These are phyloP conservation scores for Flagelloscypha sp. DNA, from an alignment of 768 basidiomycete genomes.

Conservation along the genomic window DNA sequence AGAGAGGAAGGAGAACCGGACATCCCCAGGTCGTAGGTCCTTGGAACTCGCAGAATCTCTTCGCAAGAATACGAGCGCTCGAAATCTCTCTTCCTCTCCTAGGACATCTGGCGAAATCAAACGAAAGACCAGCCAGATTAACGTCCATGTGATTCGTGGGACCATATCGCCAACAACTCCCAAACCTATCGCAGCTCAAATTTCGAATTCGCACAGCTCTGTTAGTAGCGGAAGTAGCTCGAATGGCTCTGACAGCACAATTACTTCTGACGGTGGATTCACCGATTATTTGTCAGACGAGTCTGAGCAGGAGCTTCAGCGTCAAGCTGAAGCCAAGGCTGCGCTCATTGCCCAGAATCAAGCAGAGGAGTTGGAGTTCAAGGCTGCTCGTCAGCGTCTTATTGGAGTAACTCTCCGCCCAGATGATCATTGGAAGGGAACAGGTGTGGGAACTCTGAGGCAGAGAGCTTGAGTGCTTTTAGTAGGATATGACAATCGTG, in stretches of 20 bases:
- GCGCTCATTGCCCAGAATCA: constrained; percentile 72
- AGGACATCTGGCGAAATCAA: too few species aligned
- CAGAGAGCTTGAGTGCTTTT: too few species aligned
- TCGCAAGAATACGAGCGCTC: too few species aligned
- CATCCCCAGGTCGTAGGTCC: too few species aligned
- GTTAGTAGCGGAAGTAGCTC: constrained; percentile 56
- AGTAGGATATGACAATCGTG: too few species aligned
- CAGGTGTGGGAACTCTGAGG: too few species aligned
- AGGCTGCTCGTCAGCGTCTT: constrained; percentile 70
- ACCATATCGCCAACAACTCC: constrained; percentile 15
- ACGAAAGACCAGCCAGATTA: too few species aligned
- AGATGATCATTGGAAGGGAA: too few species aligned
- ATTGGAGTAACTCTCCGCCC: constrained; percentile 67
- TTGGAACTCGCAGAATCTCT: too few species aligned
- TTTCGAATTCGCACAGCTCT: constrained; percentile 28
- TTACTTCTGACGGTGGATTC: constrained; percentile 81
- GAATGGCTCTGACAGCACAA: constrained; percentile 60
- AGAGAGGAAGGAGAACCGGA: too few species aligned
- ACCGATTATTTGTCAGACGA: constrained; percentile 90
- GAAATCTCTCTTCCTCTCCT: too few species aligned
- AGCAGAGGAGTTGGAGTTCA: constrained; percentile 75
- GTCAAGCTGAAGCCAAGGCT: constrained; percentile 76
- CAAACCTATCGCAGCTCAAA: constrained; percentile 17
- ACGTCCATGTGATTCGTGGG: too few species aligned
- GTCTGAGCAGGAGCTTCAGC: constrained; percentile 82